Evolutionary conservation across 2,329 filamentous ascomycete genomes (phyloP).

Genomic region (Helminthosporium solani): DNA sequence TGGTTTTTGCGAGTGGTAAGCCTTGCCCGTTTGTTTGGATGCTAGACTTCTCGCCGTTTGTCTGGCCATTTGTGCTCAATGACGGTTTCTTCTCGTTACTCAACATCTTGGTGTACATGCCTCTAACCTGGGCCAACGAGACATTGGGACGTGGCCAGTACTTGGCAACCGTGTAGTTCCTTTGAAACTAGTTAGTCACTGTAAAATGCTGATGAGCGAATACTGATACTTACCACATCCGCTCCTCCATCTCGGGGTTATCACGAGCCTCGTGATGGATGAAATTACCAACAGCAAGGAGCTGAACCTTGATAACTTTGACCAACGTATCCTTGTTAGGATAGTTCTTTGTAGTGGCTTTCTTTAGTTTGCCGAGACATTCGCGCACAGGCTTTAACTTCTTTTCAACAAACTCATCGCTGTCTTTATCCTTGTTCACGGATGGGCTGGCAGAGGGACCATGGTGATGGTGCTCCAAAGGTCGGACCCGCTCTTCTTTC

Average conservation of each 20-base stretch:
- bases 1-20: slow-evolving; percentile 9
- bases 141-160: slow-evolving; percentile 42
- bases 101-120: slow-evolving; percentile 43
- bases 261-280: slow-evolving; percentile 53
- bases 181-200: slow-evolving; percentile 24
- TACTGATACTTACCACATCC: slow-evolving; percentile 50
- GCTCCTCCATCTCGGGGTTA: slow-evolving; percentile 50
- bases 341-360: slow-evolving; percentile 63
- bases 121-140: slow-evolving; percentile 34
- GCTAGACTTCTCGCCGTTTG: slow-evolving; percentile 6
- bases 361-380: slow-evolving; percentile 60
- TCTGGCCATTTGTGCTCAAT: slow-evolving; percentile 11
- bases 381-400: slow-evolving; percentile 61
- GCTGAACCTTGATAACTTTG: slow-evolving; percentile 60
- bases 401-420: slow-evolving; percentile 52
- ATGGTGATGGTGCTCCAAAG: slow-evolving; percentile 46
- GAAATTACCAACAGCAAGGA: slow-evolving; percentile 64
- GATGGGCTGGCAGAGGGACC: slow-evolving; percentile 22
- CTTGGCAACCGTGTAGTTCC: slow-evolving; percentile 39
- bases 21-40: slow-evolving; percentile 20
- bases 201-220: background rate
- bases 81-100: slow-evolving; percentile 22
- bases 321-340: slow-evolving; percentile 64
- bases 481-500: background rate
- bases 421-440: slow-evolving; percentile 19